Evolutionary conservation across 495 filamentous ascomycete genomes (phyloP).

Genomic region (Corynascus novoguineensis): DNA sequence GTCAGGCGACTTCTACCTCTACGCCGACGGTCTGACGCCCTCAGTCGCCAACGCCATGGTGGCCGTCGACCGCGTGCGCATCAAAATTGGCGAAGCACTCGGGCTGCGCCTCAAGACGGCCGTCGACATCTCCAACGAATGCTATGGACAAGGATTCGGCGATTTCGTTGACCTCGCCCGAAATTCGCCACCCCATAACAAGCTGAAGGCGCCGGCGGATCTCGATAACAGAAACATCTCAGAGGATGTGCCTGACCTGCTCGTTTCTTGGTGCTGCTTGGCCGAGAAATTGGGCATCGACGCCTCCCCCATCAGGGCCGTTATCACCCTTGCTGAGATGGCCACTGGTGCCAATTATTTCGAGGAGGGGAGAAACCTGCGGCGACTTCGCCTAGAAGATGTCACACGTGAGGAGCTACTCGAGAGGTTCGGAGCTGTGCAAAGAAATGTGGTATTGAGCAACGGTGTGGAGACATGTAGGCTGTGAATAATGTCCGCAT

Average conservation of each 20-base stretch:
- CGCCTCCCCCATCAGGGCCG: neutral
- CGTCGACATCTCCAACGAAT: conserved; percentile 1
- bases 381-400: neutral
- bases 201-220: neutral
- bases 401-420: neutral
- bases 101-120: neutral
- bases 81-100: neutral
- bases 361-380: neutral
- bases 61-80: neutral
- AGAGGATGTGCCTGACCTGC: neutral
- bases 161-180: neutral
- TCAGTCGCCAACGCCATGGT: neutral
- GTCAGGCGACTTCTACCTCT: neutral
- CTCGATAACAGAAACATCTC: neutral
- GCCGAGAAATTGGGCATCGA: neutral
- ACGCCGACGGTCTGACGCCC: neutral
- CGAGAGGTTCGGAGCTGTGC: neutral
- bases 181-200: neutral
- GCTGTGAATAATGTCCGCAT: too few relatives aligned
- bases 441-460: neutral
- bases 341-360: neutral
- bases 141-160: neutral
- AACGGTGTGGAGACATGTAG: neutral
- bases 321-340: neutral
- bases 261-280: neutral